Percentiles rank a stretch among this genome's conserved stretches.
phyloP scores from a whole-genome alignment of 169 alveolate genomes.

The Babesia ovis region DNA sequence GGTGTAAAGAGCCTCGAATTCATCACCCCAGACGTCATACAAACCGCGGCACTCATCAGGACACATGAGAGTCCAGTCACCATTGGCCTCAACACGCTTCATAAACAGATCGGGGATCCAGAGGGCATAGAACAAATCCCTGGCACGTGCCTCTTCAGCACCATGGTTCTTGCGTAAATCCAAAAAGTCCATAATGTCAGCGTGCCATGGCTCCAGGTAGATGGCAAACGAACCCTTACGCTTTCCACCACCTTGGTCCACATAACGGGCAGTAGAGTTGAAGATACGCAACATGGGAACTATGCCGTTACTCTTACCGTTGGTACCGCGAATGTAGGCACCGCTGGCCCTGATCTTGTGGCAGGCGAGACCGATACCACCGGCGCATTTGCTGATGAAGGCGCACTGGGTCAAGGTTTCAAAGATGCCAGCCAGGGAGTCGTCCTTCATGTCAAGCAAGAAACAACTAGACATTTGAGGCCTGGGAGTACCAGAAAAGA shows the following conservation, averaged over 20 bases:
- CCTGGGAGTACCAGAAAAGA: constrained; percentile 94
- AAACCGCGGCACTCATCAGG: constrained; percentile 98
- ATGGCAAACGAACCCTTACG: constrained; percentile 98
- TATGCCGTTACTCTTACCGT: constrained; percentile 96
- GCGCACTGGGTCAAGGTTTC: constrained; percentile 95
- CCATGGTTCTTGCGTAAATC: constrained; percentile 96
- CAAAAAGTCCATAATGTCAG: constrained; percentile 94
- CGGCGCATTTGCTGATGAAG: constrained; percentile 95
- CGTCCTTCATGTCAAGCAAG: constrained; percentile 91
- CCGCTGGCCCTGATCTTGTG: constrained; percentile 94
- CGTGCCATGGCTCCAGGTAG: constrained; percentile 99
- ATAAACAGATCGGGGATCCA: constrained; percentile 99
- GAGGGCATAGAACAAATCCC: constrained; percentile 97
- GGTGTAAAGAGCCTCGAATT: constrained; percentile 89
- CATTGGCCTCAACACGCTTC: constrained; percentile 94
- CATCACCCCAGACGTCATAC: constrained; percentile 93
- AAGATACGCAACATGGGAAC: constrained; percentile 98
- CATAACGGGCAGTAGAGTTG: constrained; percentile 93
- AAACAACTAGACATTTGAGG: constrained; percentile 97
- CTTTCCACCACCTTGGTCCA: constrained; percentile 96
- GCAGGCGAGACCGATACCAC: constrained; percentile 97
- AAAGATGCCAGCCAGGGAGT: constrained; percentile 96
- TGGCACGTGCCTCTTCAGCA: constrained; percentile 95
- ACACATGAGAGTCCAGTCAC: constrained; percentile 96
- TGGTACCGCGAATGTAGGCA: constrained; percentile 96